Evolutionary conservation across 2,329 filamentous ascomycete species (phyloP).

Genomic region (Cladosporium sp.): DNA sequence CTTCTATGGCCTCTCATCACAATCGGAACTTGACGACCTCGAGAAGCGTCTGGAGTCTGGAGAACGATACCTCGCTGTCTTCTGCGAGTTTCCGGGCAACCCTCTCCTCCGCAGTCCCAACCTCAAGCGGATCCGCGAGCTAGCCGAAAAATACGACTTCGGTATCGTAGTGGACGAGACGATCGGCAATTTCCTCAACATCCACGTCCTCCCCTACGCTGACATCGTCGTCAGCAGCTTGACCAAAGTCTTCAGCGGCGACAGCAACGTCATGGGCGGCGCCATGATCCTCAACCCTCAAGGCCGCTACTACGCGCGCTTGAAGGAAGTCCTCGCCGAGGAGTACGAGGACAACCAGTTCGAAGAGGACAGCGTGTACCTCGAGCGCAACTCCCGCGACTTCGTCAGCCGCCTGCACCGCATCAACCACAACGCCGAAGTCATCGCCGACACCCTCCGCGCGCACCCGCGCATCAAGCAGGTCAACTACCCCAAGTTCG

Average conservation of each 20-base stretch:
- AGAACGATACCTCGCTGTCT: conserved; percentile 75
- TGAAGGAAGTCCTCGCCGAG: conserved; percentile 63
- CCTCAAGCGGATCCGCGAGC: conserved; percentile 69
- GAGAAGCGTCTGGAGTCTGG: conserved; percentile 67
- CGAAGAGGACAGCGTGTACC: conserved; percentile 89
- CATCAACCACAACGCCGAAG: conserved; percentile 81
- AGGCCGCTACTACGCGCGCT: conserved; percentile 61
- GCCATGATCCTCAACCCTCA: conserved; percentile 61
- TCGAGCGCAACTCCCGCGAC: conserved; percentile 94
- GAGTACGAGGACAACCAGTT: conserved; percentile 89
- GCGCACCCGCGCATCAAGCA: conserved; percentile 63
- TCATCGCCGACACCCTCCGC: conserved; percentile 69
- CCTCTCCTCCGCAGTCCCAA: conserved; percentile 83
- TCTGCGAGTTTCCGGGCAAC: conserved; percentile 94
- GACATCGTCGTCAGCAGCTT: conserved; percentile 93
- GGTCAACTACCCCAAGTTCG: conserved; percentile 84
- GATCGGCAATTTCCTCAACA: conserved; percentile 92
- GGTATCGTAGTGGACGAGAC: conserved; percentile 93
- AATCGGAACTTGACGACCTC: conserved; percentile 76
- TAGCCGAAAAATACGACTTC: conserved; percentile 84
- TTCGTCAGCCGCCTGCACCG: conserved; percentile 78
- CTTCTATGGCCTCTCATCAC: conserved; percentile 80
- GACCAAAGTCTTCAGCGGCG: conserved; percentile 95
- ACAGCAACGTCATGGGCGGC: conserved; percentile 98
- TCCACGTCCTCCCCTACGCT: conserved; percentile 83